Evolutionary conservation across 2,329 filamentous ascomycete species (phyloP).

Genomic region (Knoxdaviesia capensis): DNA sequence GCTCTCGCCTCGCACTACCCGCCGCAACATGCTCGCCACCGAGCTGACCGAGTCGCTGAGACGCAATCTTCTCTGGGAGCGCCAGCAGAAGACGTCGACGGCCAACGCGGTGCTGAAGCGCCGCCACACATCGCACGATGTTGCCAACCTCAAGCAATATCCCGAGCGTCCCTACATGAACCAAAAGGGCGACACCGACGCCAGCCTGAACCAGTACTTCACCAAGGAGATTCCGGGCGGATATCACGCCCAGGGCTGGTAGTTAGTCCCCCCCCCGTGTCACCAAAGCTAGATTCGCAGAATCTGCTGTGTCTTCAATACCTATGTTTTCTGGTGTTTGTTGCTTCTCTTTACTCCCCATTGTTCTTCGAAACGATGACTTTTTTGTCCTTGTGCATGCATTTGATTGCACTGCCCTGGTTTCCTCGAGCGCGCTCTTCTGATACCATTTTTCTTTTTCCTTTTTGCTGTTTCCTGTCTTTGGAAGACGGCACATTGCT

Average conservation of each 20-base stretch:
- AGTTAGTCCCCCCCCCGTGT: conserved; percentile 4
- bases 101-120: conserved; percentile 78
- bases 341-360: background rate
- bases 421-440: background rate
- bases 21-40: conserved; percentile 86
- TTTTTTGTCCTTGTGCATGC: background rate
- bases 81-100: conserved; percentile 81
- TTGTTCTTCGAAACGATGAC: background rate
- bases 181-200: conserved; percentile 40
- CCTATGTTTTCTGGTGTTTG: background rate
- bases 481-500: no score
- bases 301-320: background rate
- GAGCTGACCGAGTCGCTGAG: conserved; percentile 87
- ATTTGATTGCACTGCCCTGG: background rate
- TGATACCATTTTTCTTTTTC: background rate
- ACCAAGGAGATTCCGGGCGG: conserved; percentile 46
- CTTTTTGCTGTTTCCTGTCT: background rate
- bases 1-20: conserved; percentile 76
- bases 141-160: conserved; percentile 71
- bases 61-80: conserved; percentile 82
- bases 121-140: conserved; percentile 74
- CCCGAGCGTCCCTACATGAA: conserved; percentile 45
- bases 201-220: conserved; percentile 74
- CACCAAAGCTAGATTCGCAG: background rate
- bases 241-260: conserved; percentile 24